These are phyloP conservation scores for Carex myosuroides DNA, from an alignment of 176 grass and related monocot species.

Conservation along the genomic window DNA sequence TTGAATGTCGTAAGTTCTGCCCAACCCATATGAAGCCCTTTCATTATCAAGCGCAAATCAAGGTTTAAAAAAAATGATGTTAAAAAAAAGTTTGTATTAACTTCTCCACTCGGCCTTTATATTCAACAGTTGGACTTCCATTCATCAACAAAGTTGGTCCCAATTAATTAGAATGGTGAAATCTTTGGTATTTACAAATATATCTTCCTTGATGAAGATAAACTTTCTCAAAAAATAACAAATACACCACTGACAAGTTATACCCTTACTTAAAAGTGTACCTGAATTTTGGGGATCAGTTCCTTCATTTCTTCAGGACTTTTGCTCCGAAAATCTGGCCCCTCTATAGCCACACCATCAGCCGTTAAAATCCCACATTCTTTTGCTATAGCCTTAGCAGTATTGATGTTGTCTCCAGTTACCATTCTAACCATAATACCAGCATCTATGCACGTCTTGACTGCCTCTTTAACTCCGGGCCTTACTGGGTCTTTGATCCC, in stretches of 20 bases:
- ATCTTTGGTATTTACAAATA: not conserved
- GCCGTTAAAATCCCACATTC: constrained; percentile 87
- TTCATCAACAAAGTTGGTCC: no score
- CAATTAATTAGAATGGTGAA: not conserved
- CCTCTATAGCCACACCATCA: constrained; percentile 81
- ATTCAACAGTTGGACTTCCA: not conserved
- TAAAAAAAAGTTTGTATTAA: not conserved
- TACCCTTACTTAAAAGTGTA: constrained; percentile 11
- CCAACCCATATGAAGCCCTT: not conserved
- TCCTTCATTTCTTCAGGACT: constrained; percentile 63
- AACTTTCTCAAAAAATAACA: not conserved
- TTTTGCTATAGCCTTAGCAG: constrained; percentile 94
- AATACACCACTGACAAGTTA: not conserved
- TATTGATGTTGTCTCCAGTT: constrained; percentile 94
- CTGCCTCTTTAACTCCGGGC: constrained; percentile 81
- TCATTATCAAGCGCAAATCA: not conserved
- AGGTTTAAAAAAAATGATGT: not conserved
- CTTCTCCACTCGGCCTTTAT: not conserved
- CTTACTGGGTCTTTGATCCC: constrained; percentile 96
- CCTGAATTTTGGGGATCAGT: constrained; percentile 78
- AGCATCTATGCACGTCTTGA: constrained; percentile 57
- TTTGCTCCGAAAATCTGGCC: constrained; percentile 62
- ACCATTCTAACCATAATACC: constrained; percentile 93
- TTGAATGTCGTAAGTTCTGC: no score
- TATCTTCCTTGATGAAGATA: not conserved